Conservation (phyloP, 2,329 filamentous ascomycete genomes). For the Phaeosphaeriaceae sp. region DNA sequence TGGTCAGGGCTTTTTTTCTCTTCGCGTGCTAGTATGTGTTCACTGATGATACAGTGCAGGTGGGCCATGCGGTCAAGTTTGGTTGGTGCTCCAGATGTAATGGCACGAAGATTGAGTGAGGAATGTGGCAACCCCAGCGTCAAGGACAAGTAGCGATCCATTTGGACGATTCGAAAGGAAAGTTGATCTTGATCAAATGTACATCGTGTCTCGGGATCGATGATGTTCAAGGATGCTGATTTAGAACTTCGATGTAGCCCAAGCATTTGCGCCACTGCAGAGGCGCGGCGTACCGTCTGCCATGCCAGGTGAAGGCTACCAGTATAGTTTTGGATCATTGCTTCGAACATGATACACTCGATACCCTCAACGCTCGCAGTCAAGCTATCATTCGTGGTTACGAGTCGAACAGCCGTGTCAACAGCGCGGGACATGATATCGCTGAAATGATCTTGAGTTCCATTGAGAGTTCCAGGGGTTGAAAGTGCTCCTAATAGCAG, state of each 20-base stretch:
- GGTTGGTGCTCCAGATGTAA: conserved; percentile 6
- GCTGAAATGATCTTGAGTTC: conserved; percentile 23
- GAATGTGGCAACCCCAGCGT: conserved; percentile 51
- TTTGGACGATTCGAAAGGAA: conserved; percentile 49
- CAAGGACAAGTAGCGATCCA: conserved; percentile 50
- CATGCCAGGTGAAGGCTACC: conserved; percentile 53
- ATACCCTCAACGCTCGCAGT: conserved; percentile 50
- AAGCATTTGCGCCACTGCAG: conserved; percentile 52
- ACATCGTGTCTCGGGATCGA: conserved; percentile 16
- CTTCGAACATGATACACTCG: conserved; percentile 53
- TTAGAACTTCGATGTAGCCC: conserved; percentile 48
- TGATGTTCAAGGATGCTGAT: conserved; percentile 38
- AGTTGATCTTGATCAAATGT: conserved; percentile 24
- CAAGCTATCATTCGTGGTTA: conserved; percentile 51
- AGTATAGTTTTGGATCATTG: conserved; percentile 46
- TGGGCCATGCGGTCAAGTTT: conserved; percentile 39
- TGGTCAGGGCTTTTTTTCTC: too few species aligned
- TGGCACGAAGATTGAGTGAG: conserved; percentile 27
- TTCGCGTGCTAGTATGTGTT: conserved; percentile 45
- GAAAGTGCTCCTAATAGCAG: conserved; percentile 29
- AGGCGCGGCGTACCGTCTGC: conserved; percentile 48
- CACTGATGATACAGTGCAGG: conserved; percentile 40
- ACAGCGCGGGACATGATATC: conserved; percentile 38
- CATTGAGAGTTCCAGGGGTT: conserved; percentile 7
- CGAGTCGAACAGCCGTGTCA: conserved; percentile 34